A percentile compares a stretch with the other conserved stretches of the same genome.
These are phyloP conservation scores for Beauveria brongniartii DNA, from an alignment of 2,329 filamentous ascomycete species.

Conservation along the genomic window DNA sequence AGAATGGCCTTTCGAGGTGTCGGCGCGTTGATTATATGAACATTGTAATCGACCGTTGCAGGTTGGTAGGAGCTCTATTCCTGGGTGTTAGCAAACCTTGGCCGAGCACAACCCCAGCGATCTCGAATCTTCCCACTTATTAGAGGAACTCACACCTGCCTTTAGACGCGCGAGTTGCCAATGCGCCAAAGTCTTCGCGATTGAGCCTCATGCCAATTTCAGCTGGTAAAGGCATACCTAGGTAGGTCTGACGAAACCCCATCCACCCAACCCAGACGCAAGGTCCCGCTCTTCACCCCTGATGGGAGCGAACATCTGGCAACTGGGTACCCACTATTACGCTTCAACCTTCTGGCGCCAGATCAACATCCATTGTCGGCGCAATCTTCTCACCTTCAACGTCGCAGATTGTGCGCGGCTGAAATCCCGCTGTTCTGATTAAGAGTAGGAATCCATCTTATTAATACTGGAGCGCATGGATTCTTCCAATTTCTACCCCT, in stretches of 20 bases:
- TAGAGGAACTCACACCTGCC: background rate
- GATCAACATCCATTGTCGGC: background rate
- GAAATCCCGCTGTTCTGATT: background rate
- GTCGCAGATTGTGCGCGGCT: background rate
- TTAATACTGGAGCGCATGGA: background rate
- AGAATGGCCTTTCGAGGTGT: background rate
- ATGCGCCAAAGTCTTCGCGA: background rate
- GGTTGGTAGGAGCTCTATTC: background rate
- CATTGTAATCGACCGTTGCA: background rate
- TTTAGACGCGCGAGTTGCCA: background rate
- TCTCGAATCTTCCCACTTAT: background rate
- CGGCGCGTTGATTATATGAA: background rate
- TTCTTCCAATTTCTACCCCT: background rate
- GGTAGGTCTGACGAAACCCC: too few species aligned
- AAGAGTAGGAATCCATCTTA: background rate
- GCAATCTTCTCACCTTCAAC: background rate
- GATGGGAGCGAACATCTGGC: background rate
- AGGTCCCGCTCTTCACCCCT: background rate
- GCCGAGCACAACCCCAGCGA: background rate
- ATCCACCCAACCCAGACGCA: background rate
- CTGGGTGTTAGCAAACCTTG: background rate
- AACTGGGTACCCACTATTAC: background rate
- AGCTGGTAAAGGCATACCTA: background rate
- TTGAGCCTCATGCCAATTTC: background rate
- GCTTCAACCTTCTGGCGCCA: background rate